Percentiles rank a stretch among this genome's conserved stretches.
These are phyloP conservation scores for Gentiana macrophylla DNA, from an alignment of 257 asterid species.

Conservation along the genomic window DNA sequence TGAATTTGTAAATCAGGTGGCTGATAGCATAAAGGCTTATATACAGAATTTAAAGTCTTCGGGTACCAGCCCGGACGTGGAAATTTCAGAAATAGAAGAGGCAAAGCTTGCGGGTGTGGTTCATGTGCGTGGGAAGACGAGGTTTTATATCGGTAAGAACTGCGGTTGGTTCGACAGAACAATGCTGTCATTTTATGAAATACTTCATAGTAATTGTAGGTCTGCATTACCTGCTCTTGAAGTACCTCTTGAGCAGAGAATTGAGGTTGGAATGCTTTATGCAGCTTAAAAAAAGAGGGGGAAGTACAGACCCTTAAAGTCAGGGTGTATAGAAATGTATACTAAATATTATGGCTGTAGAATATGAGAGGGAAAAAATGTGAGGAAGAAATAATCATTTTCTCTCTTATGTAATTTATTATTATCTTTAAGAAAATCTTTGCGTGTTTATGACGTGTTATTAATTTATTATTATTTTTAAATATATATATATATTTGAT, in stretches of 20 bases:
- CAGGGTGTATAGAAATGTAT: too few species aligned
- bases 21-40: conserved; percentile 9
- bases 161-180: conserved; percentile 31
- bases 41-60: conserved; percentile 4
- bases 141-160: conserved; percentile 20
- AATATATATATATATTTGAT: too few species aligned
- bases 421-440: too few species aligned
- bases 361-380: too few species aligned
- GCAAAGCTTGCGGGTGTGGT: conserved; percentile 28
- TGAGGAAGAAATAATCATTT: too few species aligned
- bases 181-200: conserved; percentile 37
- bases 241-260: conserved; percentile 19
- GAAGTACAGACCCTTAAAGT: too few species aligned
- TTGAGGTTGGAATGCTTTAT: conserved; percentile 31
- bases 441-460: too few species aligned
- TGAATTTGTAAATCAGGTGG: conserved; percentile 18
- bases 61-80: conserved; percentile 1
- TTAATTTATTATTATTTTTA: too few species aligned
- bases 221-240: conserved; percentile 24
- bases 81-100: conserved; percentile 18
- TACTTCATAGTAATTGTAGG: conserved; percentile 28
- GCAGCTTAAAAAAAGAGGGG: conserved; percentile 13
- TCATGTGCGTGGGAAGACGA: conserved; percentile 28
- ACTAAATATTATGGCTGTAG: too few species aligned
- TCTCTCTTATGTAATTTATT: too few species aligned